phyloP scores from a whole-genome alignment of 441 rosid species.

The Gossypium gossypioides region DNA sequence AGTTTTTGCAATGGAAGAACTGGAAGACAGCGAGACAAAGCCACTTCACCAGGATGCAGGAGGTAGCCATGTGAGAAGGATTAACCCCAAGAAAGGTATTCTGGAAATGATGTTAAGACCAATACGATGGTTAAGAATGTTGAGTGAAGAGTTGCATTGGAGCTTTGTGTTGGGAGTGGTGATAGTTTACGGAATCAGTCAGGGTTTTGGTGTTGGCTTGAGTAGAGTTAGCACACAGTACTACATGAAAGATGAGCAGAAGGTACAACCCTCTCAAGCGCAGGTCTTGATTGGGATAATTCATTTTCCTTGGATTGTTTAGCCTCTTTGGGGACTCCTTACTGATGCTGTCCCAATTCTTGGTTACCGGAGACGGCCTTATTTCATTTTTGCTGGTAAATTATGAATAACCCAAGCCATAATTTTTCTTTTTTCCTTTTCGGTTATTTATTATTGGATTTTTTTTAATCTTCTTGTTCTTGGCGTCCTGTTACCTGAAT shows the following conservation, averaged over 20 bases:
- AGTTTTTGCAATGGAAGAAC: not conserved
- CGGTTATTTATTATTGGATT: not conserved
- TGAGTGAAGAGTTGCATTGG: slow-evolving; percentile 50
- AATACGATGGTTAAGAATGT: slow-evolving; percentile 42
- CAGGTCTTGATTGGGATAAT: slow-evolving; percentile 46
- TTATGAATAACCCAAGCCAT: slow-evolving; percentile 4
- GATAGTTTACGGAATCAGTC: slow-evolving; percentile 52
- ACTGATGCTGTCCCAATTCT: slow-evolving; percentile 54
- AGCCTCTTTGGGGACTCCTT: slow-evolving; percentile 67
- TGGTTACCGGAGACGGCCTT: slow-evolving; percentile 62
- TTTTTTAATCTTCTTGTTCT: not conserved
- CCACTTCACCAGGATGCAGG: not conserved
- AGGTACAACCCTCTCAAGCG: slow-evolving; percentile 54
- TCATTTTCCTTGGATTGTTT: slow-evolving; percentile 58
- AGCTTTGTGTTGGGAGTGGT: slow-evolving; percentile 58
- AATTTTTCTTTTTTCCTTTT: not conserved
- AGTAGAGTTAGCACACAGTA: slow-evolving; percentile 47
- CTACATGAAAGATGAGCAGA: slow-evolving; percentile 62
- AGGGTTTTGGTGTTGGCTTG: slow-evolving; percentile 52
- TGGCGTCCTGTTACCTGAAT: not conserved
- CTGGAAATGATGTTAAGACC: slow-evolving; percentile 27
- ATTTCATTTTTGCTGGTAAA: slow-evolving; percentile 51
- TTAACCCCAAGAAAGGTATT: slow-evolving; percentile 15
- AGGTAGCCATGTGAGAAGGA: slow-evolving; percentile 7
- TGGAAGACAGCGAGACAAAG: not conserved